Evolutionary conservation across 2,329 filamentous ascomycete genomes (phyloP).

Genomic region (Paraconiothyrium brasiliense): DNA sequence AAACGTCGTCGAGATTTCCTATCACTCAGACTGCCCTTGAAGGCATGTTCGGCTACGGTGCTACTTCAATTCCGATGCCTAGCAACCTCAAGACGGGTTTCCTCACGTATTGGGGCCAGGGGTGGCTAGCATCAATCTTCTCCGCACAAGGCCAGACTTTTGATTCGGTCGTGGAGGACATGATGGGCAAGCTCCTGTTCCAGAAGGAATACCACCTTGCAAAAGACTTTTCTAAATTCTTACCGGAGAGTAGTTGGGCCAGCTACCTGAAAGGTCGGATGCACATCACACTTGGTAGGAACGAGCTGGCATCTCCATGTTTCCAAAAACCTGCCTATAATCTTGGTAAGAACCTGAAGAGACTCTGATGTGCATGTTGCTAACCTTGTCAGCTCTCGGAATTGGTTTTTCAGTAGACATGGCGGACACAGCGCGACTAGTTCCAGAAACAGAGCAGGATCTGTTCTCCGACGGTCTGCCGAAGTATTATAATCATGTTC

Average conservation of each 20-base stretch:
- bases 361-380: conserved; percentile 7
- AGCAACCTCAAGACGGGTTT: conserved; percentile 35
- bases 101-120: conserved; percentile 58
- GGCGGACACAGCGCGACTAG: conserved; percentile 62
- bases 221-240: conserved; percentile 72
- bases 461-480: conserved; percentile 76
- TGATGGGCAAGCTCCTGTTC: conserved; percentile 56
- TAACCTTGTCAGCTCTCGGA: conserved; percentile 42
- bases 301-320: conserved; percentile 73
- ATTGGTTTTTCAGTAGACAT: conserved; percentile 48
- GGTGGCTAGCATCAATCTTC: conserved; percentile 55
- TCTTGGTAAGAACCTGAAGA: conserved; percentile 70
- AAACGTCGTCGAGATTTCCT: conserved; percentile 38
- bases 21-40: conserved; percentile 50
- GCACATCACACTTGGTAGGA: conserved; percentile 76
- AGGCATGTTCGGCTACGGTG: conserved; percentile 41
- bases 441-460: conserved; percentile 78
- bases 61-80: conserved; percentile 45
- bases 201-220: conserved; percentile 61
- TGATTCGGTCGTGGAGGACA: conserved; percentile 49
- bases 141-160: conserved; percentile 42
- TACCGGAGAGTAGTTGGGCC: conserved; percentile 66
- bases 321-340: conserved; percentile 87
- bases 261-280: conserved; percentile 86
- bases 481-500: conserved; percentile 87